Evolutionary conservation across 129 eudicot species (phyloP), one percentile per base, ranked within the genome.

Genomic region (Daucus carota): DNA sequence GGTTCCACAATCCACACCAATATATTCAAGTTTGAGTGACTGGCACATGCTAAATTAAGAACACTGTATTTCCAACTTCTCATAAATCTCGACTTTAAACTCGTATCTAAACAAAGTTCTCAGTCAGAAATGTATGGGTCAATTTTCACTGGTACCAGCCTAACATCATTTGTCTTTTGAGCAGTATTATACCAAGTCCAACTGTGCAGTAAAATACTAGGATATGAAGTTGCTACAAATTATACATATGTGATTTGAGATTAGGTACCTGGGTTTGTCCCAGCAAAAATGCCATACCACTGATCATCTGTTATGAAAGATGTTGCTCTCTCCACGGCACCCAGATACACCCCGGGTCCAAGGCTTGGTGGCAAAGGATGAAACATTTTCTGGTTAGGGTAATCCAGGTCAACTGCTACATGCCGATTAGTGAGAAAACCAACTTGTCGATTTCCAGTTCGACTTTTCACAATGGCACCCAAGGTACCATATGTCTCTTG

Each of bases 321-420:
- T 20, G 96, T 90, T 59, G 96, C 96, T 81, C 96, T 87, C 78
- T 90, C 96, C 70, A 90, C 96, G 71, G 96, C 96, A 80, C 96
- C 96, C 50, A 90, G 81, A 84, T 90, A 90, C 41, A 90, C 96
- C 42, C 96, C 96, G 16, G 90, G 92, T 60, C 96, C 96, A 76
- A 90, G 92, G 76, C 92, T 83, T 46, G 96, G 96, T 70, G 96
- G 96, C 87, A 90, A 77, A 24, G 96, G 96, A 84, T 90, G 96
- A 68, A 90, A 90, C 92, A 90, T 90, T 52, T 90, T 90, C 80
- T 90, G 96, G 70, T 84, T 90, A 47, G 96, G 96, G 78, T 90
- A 90, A 81, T 87, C 96, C 84, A 90, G 82, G 78, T 90, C 87
- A 78, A 90, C 96, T 26, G 92, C 96, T 70, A 90, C 96, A 72